A percentile compares a stretch with the other conserved stretches of the same genome.
These are phyloP conservation scores for Trichosporon sp. DNA, from an alignment of 1,284 basidiomycete genomes.

Conservation along the genomic window DNA sequence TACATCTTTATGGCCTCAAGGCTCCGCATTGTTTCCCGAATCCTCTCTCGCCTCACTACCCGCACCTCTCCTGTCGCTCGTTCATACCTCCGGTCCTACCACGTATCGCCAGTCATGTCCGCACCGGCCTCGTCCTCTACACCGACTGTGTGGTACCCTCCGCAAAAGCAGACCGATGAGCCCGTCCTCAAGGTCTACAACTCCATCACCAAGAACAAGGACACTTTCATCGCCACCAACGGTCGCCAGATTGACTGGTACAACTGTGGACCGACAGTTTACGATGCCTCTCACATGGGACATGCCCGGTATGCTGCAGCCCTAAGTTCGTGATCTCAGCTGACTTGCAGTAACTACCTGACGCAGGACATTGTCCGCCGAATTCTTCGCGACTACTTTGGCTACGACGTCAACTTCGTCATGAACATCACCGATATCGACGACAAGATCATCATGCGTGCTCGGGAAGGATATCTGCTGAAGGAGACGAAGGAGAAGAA, in stretches of 20 bases:
- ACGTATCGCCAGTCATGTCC: constrained; percentile 22
- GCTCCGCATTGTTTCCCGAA: not conserved
- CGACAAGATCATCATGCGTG: constrained; percentile 93
- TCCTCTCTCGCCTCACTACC: not conserved
- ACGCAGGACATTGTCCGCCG: constrained; percentile 93
- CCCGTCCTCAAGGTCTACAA: constrained; percentile 79
- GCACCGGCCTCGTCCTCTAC: constrained; percentile 29
- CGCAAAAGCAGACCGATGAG: constrained; percentile 29
- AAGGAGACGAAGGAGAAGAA: constrained; percentile 34
- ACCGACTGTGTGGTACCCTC: constrained; percentile 44
- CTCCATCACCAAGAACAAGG: constrained; percentile 87
- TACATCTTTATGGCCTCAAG: not conserved
- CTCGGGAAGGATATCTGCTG: constrained; percentile 77
- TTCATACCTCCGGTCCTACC: constrained; percentile 1
- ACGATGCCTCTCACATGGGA: constrained; percentile 97
- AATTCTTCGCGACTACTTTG: constrained; percentile 92
- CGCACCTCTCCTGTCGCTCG: not conserved
- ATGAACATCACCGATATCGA: constrained; percentile 99
- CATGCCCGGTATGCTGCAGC: constrained; percentile 72
- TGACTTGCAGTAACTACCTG: constrained; percentile 76
- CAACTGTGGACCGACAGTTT: constrained; percentile 98
- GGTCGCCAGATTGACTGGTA: constrained; percentile 96
- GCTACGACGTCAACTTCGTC: constrained; percentile 95
- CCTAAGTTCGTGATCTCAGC: not conserved
- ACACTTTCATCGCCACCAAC: constrained; percentile 72